These are phyloP conservation scores for Euphorbia peplus DNA, from an alignment of 345 rosid species.

Conservation along the genomic window DNA sequence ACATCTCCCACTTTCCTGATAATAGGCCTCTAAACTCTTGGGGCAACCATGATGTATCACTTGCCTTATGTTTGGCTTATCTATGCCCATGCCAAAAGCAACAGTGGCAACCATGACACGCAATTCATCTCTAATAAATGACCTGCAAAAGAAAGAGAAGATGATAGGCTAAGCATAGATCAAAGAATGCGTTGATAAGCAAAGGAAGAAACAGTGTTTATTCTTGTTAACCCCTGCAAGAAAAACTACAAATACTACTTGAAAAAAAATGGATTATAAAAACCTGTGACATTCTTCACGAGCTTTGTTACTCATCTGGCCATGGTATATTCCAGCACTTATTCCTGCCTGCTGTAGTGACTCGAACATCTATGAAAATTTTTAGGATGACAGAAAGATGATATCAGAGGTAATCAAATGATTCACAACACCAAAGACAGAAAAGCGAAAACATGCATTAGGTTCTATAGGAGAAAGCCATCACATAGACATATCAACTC, in stretches of 20 bases:
- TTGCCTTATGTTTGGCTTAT: constrained; percentile 47
- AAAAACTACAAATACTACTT: not conserved
- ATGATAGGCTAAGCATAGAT: constrained; percentile 5
- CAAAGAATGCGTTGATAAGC: not conserved
- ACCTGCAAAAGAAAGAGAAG: constrained; percentile 20
- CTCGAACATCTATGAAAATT: constrained; percentile 30
- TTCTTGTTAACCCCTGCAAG: constrained; percentile 5
- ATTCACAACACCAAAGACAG: not conserved
- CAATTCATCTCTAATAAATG: constrained; percentile 45
- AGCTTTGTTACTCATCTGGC: constrained; percentile 43
- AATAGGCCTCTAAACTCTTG: constrained; percentile 46
- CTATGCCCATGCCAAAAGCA: constrained; percentile 58
- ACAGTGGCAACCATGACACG: constrained; percentile 50
- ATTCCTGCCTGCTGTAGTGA: constrained; percentile 37
- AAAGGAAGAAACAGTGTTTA: not conserved
- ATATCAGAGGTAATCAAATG: not conserved
- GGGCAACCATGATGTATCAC: constrained; percentile 54
- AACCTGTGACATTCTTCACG: constrained; percentile 48
- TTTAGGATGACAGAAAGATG: not conserved
- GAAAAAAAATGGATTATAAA: constrained; percentile 7
- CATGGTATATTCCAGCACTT: constrained; percentile 45
- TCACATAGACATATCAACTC: not conserved
- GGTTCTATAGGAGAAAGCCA: not conserved
- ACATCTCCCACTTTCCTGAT: constrained; percentile 53
- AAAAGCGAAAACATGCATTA: constrained; percentile 1